These are phyloP conservation scores for Volvox carteri DNA, from an alignment of 163 green algal species.

Conservation along the genomic window DNA sequence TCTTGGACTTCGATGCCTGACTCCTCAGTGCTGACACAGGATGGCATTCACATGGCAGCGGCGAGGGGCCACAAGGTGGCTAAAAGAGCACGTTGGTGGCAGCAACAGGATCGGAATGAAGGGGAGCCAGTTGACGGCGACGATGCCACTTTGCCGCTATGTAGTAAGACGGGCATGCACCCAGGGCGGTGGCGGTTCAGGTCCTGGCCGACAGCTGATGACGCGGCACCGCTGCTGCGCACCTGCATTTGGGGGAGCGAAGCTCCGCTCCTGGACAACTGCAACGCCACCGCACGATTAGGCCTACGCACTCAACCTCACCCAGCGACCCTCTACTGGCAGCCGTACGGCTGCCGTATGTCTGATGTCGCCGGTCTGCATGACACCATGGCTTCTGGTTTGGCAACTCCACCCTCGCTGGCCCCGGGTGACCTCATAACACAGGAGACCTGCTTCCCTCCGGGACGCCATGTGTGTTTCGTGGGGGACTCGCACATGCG, in stretches of 20 bases:
- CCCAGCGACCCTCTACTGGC: background rate
- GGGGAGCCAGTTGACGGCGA: no score
- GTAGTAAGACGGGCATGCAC: background rate
- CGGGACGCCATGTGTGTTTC: slow-evolving; percentile 46
- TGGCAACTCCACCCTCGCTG: no score
- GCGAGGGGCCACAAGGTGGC: no score
- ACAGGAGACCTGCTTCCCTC: slow-evolving; percentile 1
- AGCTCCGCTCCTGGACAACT: background rate
- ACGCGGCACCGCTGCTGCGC: background rate
- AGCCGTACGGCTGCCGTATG: slow-evolving; percentile 38
- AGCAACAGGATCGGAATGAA: no score
- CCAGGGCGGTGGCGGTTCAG: slow-evolving; percentile 23
- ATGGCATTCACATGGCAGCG: no score
- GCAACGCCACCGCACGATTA: background rate
- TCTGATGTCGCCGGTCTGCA: no score
- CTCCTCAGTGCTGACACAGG: no score
- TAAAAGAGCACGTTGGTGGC: no score
- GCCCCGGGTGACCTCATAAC: no score
- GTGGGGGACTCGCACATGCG: slow-evolving; percentile 43
- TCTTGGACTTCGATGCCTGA: no score
- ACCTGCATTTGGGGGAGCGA: slow-evolving; percentile 28
- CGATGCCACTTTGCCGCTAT: slow-evolving; percentile 24
- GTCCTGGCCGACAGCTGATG: background rate
- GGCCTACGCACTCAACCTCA: background rate
- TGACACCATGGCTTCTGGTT: no score